Evolutionary conservation across 2,329 filamentous ascomycete genomes (phyloP).

Genomic region (Clarireedia monteithiana): DNA sequence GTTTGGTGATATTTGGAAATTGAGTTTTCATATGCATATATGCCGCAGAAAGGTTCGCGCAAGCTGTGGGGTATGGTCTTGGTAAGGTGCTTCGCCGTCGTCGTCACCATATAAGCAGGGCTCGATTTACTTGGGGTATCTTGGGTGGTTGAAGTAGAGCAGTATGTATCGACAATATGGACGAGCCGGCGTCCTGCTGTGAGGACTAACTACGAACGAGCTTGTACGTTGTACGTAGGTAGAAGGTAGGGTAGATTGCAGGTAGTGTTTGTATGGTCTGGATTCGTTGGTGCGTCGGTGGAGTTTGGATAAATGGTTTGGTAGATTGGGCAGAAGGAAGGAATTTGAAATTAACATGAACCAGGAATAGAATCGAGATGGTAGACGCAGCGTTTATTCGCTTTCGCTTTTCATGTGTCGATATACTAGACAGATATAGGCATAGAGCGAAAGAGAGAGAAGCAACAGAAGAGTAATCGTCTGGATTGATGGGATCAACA

Average conservation of each 20-base stretch:
- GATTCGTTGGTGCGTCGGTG: neutral
- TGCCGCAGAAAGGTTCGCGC: constrained; percentile 5
- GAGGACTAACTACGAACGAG: too few relatives aligned
- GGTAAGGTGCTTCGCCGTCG: constrained; percentile 11
- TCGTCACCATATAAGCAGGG: constrained; percentile 26
- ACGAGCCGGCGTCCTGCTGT: neutral
- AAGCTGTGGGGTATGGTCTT: constrained; percentile 6
- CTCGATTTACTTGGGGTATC: constrained; percentile 15
- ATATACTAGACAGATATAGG: too few relatives aligned
- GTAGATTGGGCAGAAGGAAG: neutral
- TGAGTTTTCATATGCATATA: constrained; percentile 15
- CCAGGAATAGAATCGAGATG: too few relatives aligned
- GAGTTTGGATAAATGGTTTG: neutral
- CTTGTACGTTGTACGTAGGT: too few relatives aligned
- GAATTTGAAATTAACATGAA: neutral
- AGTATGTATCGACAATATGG: neutral
- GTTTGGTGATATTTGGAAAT: neutral
- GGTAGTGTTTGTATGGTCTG: neutral
- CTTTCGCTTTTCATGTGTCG: too few relatives aligned
- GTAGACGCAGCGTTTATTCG: too few relatives aligned
- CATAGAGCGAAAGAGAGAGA: too few relatives aligned
- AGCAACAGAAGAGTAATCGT: too few relatives aligned
- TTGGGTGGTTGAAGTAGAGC: neutral
- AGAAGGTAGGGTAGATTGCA: neutral
- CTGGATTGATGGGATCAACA: too few relatives aligned